Evolutionary conservation across 371 early-diverging fungal species (phyloP).

Genomic region (Lichtheimia corymbifera): DNA sequence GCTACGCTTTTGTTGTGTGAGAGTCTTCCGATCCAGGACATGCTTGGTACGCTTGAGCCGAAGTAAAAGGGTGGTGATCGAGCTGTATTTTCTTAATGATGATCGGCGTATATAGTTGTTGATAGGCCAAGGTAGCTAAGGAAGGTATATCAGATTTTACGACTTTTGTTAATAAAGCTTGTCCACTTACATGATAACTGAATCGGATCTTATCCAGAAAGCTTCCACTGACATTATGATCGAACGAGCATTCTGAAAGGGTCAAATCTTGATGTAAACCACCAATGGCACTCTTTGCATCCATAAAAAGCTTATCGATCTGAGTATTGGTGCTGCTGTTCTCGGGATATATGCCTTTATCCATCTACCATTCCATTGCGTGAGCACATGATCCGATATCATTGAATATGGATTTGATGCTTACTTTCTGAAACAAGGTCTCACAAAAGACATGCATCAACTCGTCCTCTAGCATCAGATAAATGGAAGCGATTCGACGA

Average conservation of each 20-base stretch:
- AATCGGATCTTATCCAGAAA: slow-evolving; percentile 31
- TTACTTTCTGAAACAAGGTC: slow-evolving; percentile 25
- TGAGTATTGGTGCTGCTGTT: slow-evolving; percentile 1
- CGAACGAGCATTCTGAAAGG: not conserved
- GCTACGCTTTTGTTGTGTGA: slow-evolving; percentile 20
- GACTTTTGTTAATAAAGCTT: not conserved
- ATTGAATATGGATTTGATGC: not conserved
- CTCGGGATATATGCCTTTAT: not conserved
- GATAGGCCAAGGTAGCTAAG: slow-evolving; percentile 50
- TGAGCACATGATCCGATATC: not conserved
- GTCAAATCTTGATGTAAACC: slow-evolving; percentile 10
- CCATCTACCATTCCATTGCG: not conserved
- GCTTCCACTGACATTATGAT: not conserved
- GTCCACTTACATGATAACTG: slow-evolving; percentile 31
- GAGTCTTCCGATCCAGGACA: slow-evolving; percentile 41
- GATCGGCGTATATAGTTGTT: slow-evolving; percentile 41
- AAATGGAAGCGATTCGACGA: slow-evolving; percentile 29
- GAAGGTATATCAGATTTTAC: not conserved
- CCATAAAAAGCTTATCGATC: slow-evolving; percentile 32
- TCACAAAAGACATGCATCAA: slow-evolving; percentile 49
- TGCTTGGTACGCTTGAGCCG: slow-evolving; percentile 51
- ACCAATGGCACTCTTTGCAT: slow-evolving; percentile 20
- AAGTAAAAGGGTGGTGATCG: slow-evolving; percentile 32
- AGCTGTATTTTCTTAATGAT: slow-evolving; percentile 30
- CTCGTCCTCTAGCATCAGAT: slow-evolving; percentile 44